Conservation (phyloP, 2,329 filamentous ascomycete genomes). For the Calonectria pseudoturangicola region DNA sequence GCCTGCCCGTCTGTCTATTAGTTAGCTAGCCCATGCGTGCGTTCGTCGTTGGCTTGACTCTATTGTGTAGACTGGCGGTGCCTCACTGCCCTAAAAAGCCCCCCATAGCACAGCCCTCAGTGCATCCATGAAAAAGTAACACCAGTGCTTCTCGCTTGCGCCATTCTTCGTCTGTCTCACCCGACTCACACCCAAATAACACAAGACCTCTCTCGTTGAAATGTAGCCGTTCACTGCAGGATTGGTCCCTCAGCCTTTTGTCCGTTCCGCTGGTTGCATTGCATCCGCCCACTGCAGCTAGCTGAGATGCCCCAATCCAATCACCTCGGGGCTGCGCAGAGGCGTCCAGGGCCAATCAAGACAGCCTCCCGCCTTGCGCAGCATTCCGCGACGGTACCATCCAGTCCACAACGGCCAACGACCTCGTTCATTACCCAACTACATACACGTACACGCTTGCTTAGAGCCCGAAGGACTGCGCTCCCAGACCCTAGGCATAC, state of each 20-base stretch:
- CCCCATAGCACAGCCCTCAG: background rate
- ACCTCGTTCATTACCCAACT: conserved; percentile 28
- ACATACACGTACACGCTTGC: conserved; percentile 28
- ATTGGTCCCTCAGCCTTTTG: conserved; percentile 5
- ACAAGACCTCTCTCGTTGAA: background rate
- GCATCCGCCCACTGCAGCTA: conserved; percentile 38
- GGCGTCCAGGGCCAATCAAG: conserved; percentile 39
- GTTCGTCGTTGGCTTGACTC: background rate
- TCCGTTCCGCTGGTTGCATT: conserved; percentile 32
- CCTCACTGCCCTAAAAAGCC: conserved; percentile 1
- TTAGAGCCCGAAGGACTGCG: background rate
- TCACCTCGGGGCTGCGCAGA: conserved; percentile 36
- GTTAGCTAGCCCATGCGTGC: background rate
- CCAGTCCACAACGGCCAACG: conserved; percentile 14
- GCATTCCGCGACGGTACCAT: conserved; percentile 27
- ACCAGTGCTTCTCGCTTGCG: conserved; percentile 7
- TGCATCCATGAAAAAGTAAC: conserved; percentile 4
- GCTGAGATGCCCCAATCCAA: conserved; percentile 41
- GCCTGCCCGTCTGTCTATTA: no score
- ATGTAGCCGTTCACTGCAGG: conserved; percentile 19
- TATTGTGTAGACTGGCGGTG: conserved; percentile 2
- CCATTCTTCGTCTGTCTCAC: conserved; percentile 18
- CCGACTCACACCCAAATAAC: conserved; percentile 1
- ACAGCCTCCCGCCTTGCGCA: conserved; percentile 28
- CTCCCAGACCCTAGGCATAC: conserved; percentile 15